phyloP scores from a whole-genome alignment of 2,329 filamentous ascomycete genomes.

The Setomelanomma holmii region DNA sequence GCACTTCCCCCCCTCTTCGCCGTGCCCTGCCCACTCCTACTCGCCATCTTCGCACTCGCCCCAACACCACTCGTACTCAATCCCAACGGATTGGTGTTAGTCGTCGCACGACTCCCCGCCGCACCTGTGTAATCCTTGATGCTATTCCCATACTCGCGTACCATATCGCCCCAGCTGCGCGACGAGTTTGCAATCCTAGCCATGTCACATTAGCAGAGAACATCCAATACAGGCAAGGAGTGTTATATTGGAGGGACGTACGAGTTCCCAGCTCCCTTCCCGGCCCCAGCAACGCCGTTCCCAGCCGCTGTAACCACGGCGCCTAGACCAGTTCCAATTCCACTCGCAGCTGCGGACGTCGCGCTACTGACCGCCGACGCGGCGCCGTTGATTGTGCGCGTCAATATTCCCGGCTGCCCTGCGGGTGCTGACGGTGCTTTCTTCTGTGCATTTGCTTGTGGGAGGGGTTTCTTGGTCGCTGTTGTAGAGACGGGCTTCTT shows the following conservation, averaged over 20 bases:
- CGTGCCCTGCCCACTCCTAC: constrained; percentile 32
- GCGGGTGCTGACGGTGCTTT: constrained; percentile 19
- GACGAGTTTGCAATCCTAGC: constrained; percentile 55
- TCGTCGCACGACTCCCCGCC: constrained; percentile 52
- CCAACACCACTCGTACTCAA: constrained; percentile 40
- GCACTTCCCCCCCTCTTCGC: constrained; percentile 46
- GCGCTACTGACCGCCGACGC: constrained; percentile 35
- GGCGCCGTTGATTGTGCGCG: constrained; percentile 42
- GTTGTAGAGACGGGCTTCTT: constrained; percentile 15
- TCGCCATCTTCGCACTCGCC: constrained; percentile 24
- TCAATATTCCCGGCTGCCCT: constrained; percentile 50
- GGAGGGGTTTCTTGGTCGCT: constrained; percentile 7
- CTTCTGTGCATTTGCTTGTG: constrained; percentile 11
- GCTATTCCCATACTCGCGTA: constrained; percentile 58
- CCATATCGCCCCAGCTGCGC: constrained; percentile 56
- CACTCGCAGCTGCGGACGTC: constrained; percentile 52
- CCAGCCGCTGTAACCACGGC: constrained; percentile 54
- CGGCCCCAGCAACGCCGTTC: constrained; percentile 56
- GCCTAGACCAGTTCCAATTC: constrained; percentile 54
- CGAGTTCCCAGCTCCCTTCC: constrained; percentile 52
- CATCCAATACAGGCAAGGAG: neutral
- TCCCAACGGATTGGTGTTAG: constrained; percentile 56
- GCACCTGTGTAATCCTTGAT: constrained; percentile 58
- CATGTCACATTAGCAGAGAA: no score
- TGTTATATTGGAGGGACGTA: constrained; percentile 22